Evolutionary conservation across 1,139 yeast genomes (phyloP).

Genomic region (Magnusiomyces suaveolens): DNA sequence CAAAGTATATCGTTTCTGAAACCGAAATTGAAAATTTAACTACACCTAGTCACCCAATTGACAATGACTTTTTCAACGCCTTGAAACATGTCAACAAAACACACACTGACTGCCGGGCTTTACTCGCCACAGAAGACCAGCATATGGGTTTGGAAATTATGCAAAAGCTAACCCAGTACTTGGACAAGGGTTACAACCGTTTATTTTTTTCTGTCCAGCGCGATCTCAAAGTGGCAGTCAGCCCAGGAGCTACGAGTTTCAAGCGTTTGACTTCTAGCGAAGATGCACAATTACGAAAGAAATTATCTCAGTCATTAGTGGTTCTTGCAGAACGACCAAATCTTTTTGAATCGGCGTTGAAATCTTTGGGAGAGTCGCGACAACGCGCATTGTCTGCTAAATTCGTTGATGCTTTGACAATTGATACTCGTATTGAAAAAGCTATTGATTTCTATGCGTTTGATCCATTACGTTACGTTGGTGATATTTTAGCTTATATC

Average conservation of each 20-base stretch:
- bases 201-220: conserved; percentile 35
- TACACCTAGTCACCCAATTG: conserved; percentile 25
- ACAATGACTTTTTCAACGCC: conserved; percentile 54
- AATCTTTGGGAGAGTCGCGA: conserved; percentile 28
- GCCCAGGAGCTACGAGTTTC: conserved; percentile 13
- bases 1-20: conserved; percentile 59
- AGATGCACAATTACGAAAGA: conserved; percentile 17
- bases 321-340: conserved; percentile 33
- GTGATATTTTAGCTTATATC: conserved; percentile 81
- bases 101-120: conserved; percentile 56
- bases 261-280: conserved; percentile 1
- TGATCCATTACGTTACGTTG: conserved; percentile 74
- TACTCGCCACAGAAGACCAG: conserved; percentile 55
- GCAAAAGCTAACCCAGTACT: conserved; percentile 46
- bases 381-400: conserved; percentile 29
- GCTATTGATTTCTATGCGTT: conserved; percentile 62
- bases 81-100: conserved; percentile 55
- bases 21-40: conserved; percentile 44
- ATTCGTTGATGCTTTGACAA: conserved; percentile 48
- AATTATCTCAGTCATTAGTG: conserved; percentile 25
- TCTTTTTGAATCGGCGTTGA: conserved; percentile 30
- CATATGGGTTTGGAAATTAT: conserved; percentile 62
- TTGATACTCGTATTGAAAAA: conserved; percentile 34
- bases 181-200: conserved; percentile 45
- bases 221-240: conserved; percentile 27